Base-by-base conservation (phyloP, 495 filamentous ascomycete genomes). In the Aspergillus leporis region DNA sequence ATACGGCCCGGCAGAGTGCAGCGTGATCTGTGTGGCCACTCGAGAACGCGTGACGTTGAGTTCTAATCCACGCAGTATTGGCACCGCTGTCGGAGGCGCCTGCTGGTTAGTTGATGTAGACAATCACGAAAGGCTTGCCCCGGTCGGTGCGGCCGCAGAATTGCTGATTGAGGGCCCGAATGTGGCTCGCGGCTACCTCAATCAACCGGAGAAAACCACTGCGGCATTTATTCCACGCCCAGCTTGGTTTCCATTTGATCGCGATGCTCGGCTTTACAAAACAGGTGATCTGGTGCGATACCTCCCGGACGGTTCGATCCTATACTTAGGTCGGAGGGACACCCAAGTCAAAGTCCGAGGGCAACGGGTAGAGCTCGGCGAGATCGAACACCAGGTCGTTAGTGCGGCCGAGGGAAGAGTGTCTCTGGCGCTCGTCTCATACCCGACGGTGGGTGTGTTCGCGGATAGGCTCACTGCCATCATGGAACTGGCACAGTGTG, bases 1-100 rank as follows among this genome's bases (percentile, higher is more conserved):
- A 4, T 87, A 87, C 64, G 85, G 85, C 0, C 85, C 85, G 0
- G 70, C 70, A 5, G 83, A 86, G 62, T 78, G 71, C 61, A 57
- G 61, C 28, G 55, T 60, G 16, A 28, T 28, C 25, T 59, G 53
- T 32, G 53, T 41, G 16, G 58, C 55, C 2, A 49, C 56, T 7
- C 52, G 53, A 34, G 21, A 34, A 5, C 34, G 28, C 4, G 53
- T 60, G 13, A 18, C 31, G 12, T 47, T 45, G n/a, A 58, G 51
- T 10, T 61, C 49, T 3, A 22, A 36, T 0, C 41, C 43, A 19
- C 49, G 48, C 36, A 36, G 65, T 40, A 59, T 67, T 30, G 57
- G 53, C 19, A 32, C 46, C 36, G 13, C 58, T 21, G 47, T 59
- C 36, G 66, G 64, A 12, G 51, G 58, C 22, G 55, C 55, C 9